phyloP scores from a whole-genome alignment of 2,329 filamentous ascomycete species.

The Bisporella sp. region DNA sequence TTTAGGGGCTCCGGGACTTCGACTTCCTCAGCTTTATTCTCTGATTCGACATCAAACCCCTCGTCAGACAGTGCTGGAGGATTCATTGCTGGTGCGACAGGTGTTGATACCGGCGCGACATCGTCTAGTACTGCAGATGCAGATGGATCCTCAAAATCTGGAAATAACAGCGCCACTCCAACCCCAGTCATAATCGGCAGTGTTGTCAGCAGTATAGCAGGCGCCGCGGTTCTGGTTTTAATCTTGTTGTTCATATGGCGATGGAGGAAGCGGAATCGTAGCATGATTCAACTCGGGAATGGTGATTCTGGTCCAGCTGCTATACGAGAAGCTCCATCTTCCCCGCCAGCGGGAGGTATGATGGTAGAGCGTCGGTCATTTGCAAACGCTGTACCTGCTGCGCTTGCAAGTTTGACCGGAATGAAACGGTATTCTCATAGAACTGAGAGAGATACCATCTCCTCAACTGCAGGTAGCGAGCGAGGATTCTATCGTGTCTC shows the following conservation, averaged over 20 bases:
- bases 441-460: slow-evolving; percentile 20
- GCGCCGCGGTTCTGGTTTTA: slow-evolving; percentile 48
- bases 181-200: slow-evolving; percentile 24
- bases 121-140: slow-evolving; percentile 13
- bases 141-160: slow-evolving; percentile 5
- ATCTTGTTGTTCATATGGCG: slow-evolving; percentile 45
- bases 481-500: slow-evolving; percentile 59
- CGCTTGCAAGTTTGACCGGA: slow-evolving; percentile 39
- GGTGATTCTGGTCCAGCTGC: slow-evolving; percentile 29
- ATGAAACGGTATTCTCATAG: slow-evolving; percentile 29
- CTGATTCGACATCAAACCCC: slow-evolving; percentile 2
- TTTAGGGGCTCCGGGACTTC: neutral
- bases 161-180: slow-evolving; percentile 9
- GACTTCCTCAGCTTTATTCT: neutral
- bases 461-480: slow-evolving; percentile 37
- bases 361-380: slow-evolving; percentile 42
- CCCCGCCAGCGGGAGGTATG: slow-evolving; percentile 12
- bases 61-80: slow-evolving; percentile 5
- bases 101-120: slow-evolving; percentile 11
- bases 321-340: slow-evolving; percentile 18
- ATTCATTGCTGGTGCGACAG: slow-evolving; percentile 6
- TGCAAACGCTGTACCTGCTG: slow-evolving; percentile 40
- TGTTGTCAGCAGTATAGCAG: slow-evolving; percentile 38
- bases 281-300: slow-evolving; percentile 13
- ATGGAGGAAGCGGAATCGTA: slow-evolving; percentile 44